A percentile compares a stretch with the other conserved stretches of the same genome.
Evolutionary conservation across 805 yeast species (phyloP).

Genomic region (Candida patagonica): DNA sequence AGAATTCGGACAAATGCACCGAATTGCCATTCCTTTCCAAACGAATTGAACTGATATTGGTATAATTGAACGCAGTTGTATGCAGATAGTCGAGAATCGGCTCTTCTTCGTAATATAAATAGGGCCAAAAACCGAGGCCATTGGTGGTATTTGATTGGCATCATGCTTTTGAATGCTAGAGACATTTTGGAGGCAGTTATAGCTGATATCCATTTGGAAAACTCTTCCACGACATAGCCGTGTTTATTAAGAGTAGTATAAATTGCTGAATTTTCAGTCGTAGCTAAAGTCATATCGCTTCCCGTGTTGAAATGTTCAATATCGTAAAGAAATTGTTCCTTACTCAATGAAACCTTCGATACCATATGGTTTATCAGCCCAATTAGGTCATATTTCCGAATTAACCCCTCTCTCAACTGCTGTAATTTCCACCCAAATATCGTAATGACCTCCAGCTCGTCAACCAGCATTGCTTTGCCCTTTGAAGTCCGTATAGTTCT

Average conservation of each 20-base stretch:
- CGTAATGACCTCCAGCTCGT: constrained; percentile 8
- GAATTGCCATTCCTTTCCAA: constrained; percentile 12
- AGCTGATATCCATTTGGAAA: constrained; percentile 15
- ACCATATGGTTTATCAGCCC: background rate
- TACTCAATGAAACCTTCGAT: background rate
- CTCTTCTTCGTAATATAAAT: constrained; percentile 20
- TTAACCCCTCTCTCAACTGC: background rate
- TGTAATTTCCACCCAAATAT: constrained; percentile 8
- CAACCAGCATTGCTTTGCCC: background rate
- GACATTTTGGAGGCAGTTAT: constrained; percentile 11
- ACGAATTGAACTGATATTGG: constrained; percentile 10
- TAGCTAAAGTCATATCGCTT: too few relatives aligned
- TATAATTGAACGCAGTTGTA: constrained; percentile 17
- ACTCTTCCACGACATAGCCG: constrained; percentile 10
- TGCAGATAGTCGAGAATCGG: constrained; percentile 18
- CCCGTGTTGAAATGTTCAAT: too few relatives aligned
- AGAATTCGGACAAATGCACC: constrained; percentile 18
- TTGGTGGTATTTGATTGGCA: constrained; percentile 1
- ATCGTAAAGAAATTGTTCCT: background rate
- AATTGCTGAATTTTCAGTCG: background rate
- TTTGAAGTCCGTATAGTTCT: background rate
- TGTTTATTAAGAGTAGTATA: constrained; percentile 6
- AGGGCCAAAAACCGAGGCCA: constrained; percentile 25
- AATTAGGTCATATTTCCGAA: background rate
- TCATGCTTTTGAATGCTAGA: constrained; percentile 16